Base-by-base conservation (phyloP, 495 filamentous ascomycete genomes). In the Talaromyces liani region DNA sequence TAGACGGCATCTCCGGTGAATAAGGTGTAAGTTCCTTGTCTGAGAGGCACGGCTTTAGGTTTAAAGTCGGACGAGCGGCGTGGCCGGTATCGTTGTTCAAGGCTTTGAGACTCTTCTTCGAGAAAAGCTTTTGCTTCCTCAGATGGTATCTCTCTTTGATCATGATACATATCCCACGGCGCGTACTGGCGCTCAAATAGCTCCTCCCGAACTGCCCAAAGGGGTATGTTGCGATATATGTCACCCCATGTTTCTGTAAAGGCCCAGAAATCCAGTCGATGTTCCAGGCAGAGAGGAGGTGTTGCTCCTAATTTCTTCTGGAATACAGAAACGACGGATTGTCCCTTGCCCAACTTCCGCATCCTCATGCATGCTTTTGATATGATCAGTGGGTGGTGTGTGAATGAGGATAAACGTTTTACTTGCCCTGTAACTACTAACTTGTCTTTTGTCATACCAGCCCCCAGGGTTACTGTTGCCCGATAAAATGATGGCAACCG, bases 361-460 rank as follows among this genome's bases (percentile, higher is more conserved):
- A 89, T 85, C 49, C 86, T 67, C 84, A 87, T 89, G 62, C 86
- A 89, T 6, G 85, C 87, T 88, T 59, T 53, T 20, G 25, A 36
- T 18, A 18, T 65, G 10, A 53, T 47, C 41, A 65, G 63, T 27
- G 41, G 31, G 29, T 34, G 0, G 18, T n/a, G 1, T n/a, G 27
- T 61, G 49, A 22, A 53, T 25, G 22, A 51, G n/a, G n/a, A 55
- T 49, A 29, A 31, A n/a, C 14, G 10, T 29, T 57, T 57, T 7
- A 25, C 75, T 68, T 78, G 89, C 88, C 88, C 84, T 93, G 90
- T 0, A n/a, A n/a, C n/a, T n/a, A 91, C 87, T 1, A 90, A 71
- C 49, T 81, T 79, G 58, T 93, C 89, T 69, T 93, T 92, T 0
- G 87, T 87, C 6, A 89, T 72, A 24, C 78, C 74, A 0, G 85